Base-by-base conservation (phyloP, 192 early-diverging fungal species). In the Gryganskiella cystojenkinii region DNA sequence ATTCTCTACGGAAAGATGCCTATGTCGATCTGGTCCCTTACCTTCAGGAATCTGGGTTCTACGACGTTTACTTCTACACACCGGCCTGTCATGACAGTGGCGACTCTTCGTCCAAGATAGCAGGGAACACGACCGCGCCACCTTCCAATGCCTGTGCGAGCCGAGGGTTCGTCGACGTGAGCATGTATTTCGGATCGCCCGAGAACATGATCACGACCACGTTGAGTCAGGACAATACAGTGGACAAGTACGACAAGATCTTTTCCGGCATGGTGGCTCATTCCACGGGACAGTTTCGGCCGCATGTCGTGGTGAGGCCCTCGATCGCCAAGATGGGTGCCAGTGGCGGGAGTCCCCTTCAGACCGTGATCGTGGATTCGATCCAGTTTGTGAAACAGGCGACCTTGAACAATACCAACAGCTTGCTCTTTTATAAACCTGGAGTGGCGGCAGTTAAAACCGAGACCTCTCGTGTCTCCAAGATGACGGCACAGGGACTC, bases 31-130 rank as follows among this genome's bases (percentile, higher is more conserved):
- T 90, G 59, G 53, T 55, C 19, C 90, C 90, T 0, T 86, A 82
- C 65, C 67, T 91, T 10, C 83, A 89, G 27, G 88, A 90, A 45
- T 63, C 87, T 7, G 90, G 90, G 11, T 84, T 84, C 58, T 91
- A 91, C 52, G 80, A 84, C 42, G 83, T 89, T 24, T 83, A 74
- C 28, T 59, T 90, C 64, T 59, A 64, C 59, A 81, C 87, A 6
- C 90, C 89, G n/a, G 84, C 81, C 6, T 91, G 90, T 63, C 13
- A 46, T 6, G 43, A 55, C 47, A 9, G 49, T 51, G 56, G 30
- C 51, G 58, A 65, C 4, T 58, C 56, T 15, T 35, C 62, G 22
- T 33, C 28, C 28, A 58, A 30, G 17, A 54, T 3, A 5, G 30
- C 37, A 31, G 45, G 20, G 13, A 62, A 47, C 1, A 34, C 2